These are phyloP conservation scores for Dacryopinax spathularia DNA, from an alignment of 768 basidiomycete species.

Conservation along the genomic window DNA sequence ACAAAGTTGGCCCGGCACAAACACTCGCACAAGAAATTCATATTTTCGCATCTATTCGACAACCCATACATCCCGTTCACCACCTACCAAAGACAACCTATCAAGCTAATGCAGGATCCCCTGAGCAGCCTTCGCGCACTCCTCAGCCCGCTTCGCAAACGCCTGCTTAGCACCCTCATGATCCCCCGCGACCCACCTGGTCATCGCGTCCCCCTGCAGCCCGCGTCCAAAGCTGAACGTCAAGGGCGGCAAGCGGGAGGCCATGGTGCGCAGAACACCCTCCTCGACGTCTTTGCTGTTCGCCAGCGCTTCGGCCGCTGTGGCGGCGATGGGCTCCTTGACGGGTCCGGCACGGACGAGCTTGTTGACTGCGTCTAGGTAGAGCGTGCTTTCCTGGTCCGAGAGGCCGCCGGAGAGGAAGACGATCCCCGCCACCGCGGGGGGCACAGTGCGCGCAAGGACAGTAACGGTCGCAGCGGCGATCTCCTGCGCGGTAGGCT, in stretches of 20 bases:
- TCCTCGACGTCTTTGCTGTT: background rate
- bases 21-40: too few relatives aligned
- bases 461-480: conserved; percentile 34
- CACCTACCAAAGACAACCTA: too few relatives aligned
- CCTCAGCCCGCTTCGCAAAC: conserved; percentile 32
- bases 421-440: conserved; percentile 35
- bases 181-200: conserved; percentile 35
- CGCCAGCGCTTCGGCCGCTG: background rate
- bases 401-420: conserved; percentile 38
- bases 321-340: conserved; percentile 22
- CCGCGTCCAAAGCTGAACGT: conserved; percentile 40
- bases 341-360: conserved; percentile 25
- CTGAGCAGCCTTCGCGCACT: conserved; percentile 31
- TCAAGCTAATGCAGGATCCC: conserved; percentile 17
- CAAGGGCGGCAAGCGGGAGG: conserved; percentile 29
- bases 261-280: background rate
- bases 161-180: conserved; percentile 27
- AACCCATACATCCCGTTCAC: too few relatives aligned
- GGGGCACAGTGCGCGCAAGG: conserved; percentile 33
- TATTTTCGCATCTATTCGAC: too few relatives aligned
- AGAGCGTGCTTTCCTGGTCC: conserved; percentile 29
- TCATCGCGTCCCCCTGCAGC: conserved; percentile 37
- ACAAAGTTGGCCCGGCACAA: too few relatives aligned
- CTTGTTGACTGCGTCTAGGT: conserved; percentile 31
- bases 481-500: conserved; percentile 29